phyloP scores from a whole-genome alignment of 495 filamentous ascomycete genomes.

The Aspergillus funiculosus region DNA sequence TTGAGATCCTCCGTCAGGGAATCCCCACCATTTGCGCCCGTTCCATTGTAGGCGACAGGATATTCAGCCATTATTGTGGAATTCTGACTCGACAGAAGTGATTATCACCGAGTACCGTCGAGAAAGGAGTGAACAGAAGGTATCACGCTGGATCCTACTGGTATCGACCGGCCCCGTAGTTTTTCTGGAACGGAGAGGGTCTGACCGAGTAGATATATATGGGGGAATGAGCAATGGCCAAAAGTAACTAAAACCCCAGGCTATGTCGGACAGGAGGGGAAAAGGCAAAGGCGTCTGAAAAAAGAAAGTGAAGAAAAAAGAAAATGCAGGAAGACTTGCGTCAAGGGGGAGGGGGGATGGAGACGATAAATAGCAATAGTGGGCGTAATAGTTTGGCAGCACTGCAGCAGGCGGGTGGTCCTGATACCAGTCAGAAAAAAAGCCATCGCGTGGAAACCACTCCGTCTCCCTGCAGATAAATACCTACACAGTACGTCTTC shows the following conservation, averaged over 20 bases:
- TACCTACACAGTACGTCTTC: conserved; percentile 1
- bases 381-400: conserved; percentile 8
- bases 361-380: conserved; percentile 27
- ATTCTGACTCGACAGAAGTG: conserved; percentile 5
- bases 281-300: background rate
- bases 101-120: conserved; percentile 7
- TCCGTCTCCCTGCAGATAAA: conserved; percentile 16
- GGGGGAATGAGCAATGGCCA: conserved; percentile 1
- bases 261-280: background rate
- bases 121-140: conserved; percentile 11
- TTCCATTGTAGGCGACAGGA: conserved; percentile 58
- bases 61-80: conserved; percentile 35
- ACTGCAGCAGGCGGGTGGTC: conserved; percentile 2
- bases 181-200: background rate
- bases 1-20: conserved; percentile 71
- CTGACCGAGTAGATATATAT: conserved; percentile 1
- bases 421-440: conserved; percentile 22
- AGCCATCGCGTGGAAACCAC: conserved; percentile 12
- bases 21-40: conserved; percentile 61
- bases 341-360: conserved; percentile 12
- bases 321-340: conserved; percentile 5
- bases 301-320: conserved; percentile 10
- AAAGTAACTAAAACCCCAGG: conserved; percentile 3
- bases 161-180: conserved; percentile 8
- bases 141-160: conserved; percentile 12